phyloP scores from a whole-genome alignment of 805 yeast genomes.

The Teunomyces tritomae region DNA sequence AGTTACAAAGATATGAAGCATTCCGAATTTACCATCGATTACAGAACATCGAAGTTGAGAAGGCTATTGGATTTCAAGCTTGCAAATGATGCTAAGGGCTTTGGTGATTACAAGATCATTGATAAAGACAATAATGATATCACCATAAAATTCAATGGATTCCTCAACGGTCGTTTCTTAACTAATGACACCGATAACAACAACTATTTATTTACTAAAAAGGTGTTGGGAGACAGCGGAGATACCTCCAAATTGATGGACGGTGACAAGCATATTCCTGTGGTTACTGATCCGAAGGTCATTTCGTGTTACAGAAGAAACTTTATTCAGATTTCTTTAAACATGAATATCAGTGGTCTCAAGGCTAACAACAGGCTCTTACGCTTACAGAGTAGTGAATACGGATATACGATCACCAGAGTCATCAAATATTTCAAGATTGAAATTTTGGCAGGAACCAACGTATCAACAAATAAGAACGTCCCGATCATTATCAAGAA shows the following conservation, averaged over 20 bases:
- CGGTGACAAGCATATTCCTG: not conserved
- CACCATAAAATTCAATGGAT: conserved; percentile 29
- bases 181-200: conserved; percentile 41
- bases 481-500: conserved; percentile 31
- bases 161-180: conserved; percentile 41
- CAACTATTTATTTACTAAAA: conserved; percentile 21
- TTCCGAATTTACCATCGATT: conserved; percentile 23
- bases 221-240: conserved; percentile 1
- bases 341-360: conserved; percentile 28
- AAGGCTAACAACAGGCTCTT: conserved; percentile 23
- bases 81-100: conserved; percentile 10
- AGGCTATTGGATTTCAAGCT: conserved; percentile 28
- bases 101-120: conserved; percentile 19
- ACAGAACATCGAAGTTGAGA: conserved; percentile 23
- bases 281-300: conserved; percentile 30
- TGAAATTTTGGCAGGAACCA: conserved; percentile 36
- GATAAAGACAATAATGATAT: conserved; percentile 30
- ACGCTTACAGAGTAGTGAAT: conserved; percentile 33
- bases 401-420: conserved; percentile 35
- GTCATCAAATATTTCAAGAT: conserved; percentile 38
- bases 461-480: conserved; percentile 24
- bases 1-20: conserved; percentile 9
- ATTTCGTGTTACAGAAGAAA: conserved; percentile 47
- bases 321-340: conserved; percentile 34
- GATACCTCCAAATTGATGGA: not conserved